A percentile compares a stretch with the other conserved stretches of the same genome.
phyloP scores from a whole-genome alignment of 495 filamentous ascomycete genomes.

The Amorphotheca resinae region DNA sequence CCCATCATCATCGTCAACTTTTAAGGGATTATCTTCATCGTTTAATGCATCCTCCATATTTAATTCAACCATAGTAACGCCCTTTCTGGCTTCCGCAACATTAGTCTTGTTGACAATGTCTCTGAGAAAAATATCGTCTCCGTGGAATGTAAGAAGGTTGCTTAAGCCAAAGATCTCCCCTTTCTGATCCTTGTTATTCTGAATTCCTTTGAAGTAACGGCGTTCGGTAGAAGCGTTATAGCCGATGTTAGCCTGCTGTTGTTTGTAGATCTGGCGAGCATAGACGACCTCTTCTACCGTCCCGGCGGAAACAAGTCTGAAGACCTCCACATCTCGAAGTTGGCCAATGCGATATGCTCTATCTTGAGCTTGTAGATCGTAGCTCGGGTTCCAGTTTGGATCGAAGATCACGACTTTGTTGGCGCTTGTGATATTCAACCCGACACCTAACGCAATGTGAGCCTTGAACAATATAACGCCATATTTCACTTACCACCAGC shows the following conservation, averaged over 20 bases:
- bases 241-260: conserved; percentile 95
- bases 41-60: conserved; percentile 47
- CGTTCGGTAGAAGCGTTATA: conserved; percentile 89
- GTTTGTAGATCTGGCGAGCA: conserved; percentile 95
- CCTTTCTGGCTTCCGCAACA: conserved; percentile 80
- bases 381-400: conserved; percentile 90
- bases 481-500: conserved; percentile 50
- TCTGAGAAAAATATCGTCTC: conserved; percentile 65
- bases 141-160: conserved; percentile 79
- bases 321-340: conserved; percentile 86
- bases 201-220: conserved; percentile 90
- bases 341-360: conserved; percentile 95
- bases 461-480: conserved; percentile 23
- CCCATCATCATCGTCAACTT: conserved; percentile 35
- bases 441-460: conserved; percentile 26
- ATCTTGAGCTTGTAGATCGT: conserved; percentile 85
- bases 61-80: conserved; percentile 64
- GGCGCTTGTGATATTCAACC: conserved; percentile 90
- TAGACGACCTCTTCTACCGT: conserved; percentile 98
- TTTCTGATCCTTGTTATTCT: conserved; percentile 71
- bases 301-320: conserved; percentile 81
- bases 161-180: conserved; percentile 88
- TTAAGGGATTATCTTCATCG: conserved; percentile 37
- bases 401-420: conserved; percentile 98
- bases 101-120: conserved; percentile 98